Base-by-base conservation (phyloP, 805 yeast genomes). In the Zygosaccharomyces gambellarensis region DNA sequence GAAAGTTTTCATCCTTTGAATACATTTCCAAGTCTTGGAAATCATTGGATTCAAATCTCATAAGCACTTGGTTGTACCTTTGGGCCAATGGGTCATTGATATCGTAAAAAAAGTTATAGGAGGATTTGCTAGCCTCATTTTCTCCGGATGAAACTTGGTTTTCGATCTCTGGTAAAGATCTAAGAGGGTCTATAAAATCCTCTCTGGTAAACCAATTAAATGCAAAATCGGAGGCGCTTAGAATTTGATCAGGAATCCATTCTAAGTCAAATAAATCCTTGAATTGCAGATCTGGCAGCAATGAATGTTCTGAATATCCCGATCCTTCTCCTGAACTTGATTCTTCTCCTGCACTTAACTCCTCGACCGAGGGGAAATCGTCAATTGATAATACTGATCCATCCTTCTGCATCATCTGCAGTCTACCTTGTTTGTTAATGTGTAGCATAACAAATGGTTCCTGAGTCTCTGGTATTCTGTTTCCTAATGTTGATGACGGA, bases 1-100 rank as follows among this genome's bases (percentile, higher is more conserved):
- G 36, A 28, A 56, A 52, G n/a, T 50, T 50, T 36, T 53, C 57
- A 30, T 53, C 55, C 19, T 34, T 46, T 34, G 47, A 27, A 10
- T 41, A 21, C 11, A 44, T 40, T 5, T 34, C 27, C 19, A 29
- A 14, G n/a, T 19, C 43, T 4, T 31, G 21, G 31, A 46, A 22
- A 39, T 46, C 51, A 3, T 50, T 50, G 12, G 34, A 11, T 25
- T 53, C 51, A n/a, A 46, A 45, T 6, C 19, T 25, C 12, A 40
- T 42, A 21, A 53, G 14, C 7, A 53, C 30, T 10, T 19, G 22
- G 29, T 41, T 43, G 46, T 51, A 53, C 17, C 27, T 42, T 17
- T 23, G 43, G 14, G 57, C 49, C 14, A 46, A 12, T 14, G 38
- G 39, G 29, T 51, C 49, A 28, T 49, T 38, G 5, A 14, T 30